phyloP scores from a whole-genome alignment of 371 early-diverging fungal species.

The Phascolomyces articulosus region DNA sequence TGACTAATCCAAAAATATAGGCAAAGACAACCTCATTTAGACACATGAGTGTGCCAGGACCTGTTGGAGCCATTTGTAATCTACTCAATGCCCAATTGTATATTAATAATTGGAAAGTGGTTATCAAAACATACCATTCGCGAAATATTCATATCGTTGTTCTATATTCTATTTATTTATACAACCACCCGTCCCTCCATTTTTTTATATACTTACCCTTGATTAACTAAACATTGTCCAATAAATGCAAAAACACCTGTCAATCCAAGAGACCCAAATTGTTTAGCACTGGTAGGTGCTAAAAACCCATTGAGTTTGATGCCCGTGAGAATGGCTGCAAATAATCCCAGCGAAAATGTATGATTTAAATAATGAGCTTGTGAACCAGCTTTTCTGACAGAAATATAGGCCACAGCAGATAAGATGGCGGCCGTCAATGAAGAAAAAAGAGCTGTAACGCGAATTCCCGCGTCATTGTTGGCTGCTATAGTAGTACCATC shows the following conservation, averaged over 20 bases:
- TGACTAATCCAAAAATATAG: conserved; percentile 66
- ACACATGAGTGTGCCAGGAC: conserved; percentile 75
- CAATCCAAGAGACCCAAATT: conserved; percentile 34
- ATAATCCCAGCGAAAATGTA: conserved; percentile 73
- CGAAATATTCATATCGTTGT: no score
- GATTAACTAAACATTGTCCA: conserved; percentile 75
- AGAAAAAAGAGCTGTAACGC: conserved; percentile 36
- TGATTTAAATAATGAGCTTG: conserved; percentile 70
- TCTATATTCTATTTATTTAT: no score
- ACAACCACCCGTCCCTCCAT: no score
- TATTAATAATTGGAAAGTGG: no score
- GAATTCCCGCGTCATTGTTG: neutral
- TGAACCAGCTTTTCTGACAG: conserved; percentile 70
- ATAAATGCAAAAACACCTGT: conserved; percentile 68
- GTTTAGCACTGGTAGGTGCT: conserved; percentile 23
- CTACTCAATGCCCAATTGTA: no score
- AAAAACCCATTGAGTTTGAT: conserved; percentile 28
- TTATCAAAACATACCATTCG: no score
- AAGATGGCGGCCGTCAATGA: conserved; percentile 61
- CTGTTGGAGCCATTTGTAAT: conserved; percentile 73
- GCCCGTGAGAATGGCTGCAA: conserved; percentile 48
- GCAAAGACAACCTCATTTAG: conserved; percentile 81
- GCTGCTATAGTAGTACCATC: neutral
- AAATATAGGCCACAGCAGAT: conserved; percentile 67
- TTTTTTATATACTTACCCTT: no score